Percentiles rank a stretch among this genome's conserved stretches.
Conservation (phyloP, 2,329 filamentous ascomycete genomes). For the Aspergillus sp. region DNA sequence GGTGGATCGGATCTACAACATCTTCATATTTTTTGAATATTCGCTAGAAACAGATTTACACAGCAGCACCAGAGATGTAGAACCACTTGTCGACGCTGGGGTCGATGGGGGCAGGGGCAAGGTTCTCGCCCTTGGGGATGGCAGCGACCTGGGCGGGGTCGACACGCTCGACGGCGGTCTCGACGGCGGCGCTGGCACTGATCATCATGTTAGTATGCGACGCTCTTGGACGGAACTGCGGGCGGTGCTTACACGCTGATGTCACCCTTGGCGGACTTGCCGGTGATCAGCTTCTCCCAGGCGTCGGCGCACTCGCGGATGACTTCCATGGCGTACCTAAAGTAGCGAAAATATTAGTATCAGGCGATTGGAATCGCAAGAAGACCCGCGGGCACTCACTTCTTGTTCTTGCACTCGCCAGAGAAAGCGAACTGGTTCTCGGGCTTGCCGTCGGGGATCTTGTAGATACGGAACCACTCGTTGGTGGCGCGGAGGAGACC, state of each 20-base stretch:
- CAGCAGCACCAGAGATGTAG: constrained; percentile 97
- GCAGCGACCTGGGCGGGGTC: constrained; percentile 68
- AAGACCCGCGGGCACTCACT: constrained; percentile 51
- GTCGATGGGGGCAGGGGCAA: constrained; percentile 85
- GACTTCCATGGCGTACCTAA: constrained; percentile 87
- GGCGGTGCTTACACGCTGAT: constrained; percentile 71
- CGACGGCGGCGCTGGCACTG: constrained; percentile 77
- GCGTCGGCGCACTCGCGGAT: constrained; percentile 94
- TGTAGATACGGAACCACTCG: constrained; percentile 99
- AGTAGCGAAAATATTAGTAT: constrained; percentile 14
- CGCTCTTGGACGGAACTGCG: neutral
- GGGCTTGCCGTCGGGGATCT: constrained; percentile 99
- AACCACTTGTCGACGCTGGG: constrained; percentile 99
- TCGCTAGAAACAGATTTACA: constrained; percentile 51
- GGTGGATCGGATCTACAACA: constrained; percentile 10
- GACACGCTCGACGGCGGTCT: constrained; percentile 71
- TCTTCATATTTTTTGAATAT: constrained; percentile 33
- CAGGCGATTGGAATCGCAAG: neutral
- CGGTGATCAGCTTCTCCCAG: constrained; percentile 93
- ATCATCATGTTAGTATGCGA: constrained; percentile 10
- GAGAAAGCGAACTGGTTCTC: constrained; percentile 99
- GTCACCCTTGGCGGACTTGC: constrained; percentile 76
- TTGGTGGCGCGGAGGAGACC: constrained; percentile 97
- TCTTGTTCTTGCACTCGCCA: constrained; percentile 99
- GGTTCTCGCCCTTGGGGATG: constrained; percentile 76